Base-by-base conservation (phyloP, 768 basidiomycete genomes). In the Pleurotus citrinopileatus region DNA sequence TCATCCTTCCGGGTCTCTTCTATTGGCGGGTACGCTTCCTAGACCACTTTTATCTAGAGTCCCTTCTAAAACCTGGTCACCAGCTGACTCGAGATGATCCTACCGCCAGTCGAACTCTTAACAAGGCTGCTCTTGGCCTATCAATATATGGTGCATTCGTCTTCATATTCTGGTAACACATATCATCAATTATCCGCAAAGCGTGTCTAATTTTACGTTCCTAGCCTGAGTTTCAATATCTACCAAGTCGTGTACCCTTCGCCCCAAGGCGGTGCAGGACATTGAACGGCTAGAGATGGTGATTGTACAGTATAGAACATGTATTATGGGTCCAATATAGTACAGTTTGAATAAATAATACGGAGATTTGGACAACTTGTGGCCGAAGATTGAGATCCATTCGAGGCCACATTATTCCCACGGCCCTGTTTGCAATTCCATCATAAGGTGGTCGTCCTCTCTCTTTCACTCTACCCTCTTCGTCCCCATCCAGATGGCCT, bases 1-100 rank as follows among this genome's bases (percentile, higher is more conserved):
- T 98, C 72, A 97, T 98, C 63, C 79, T 97, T 29, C 95, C 94
- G 0, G 94, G 93, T 1, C 71, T 94, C 46, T 89, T 97, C 65
- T 97, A 91, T 73, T 98, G 92, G 87, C 87, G 91, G 87, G 90
- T 88, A 10, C 28, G 8, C 42, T 17, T 28, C 25, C 22, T 22
- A 6, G 3, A n/a, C 17, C 6, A 28, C 42, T 17, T 8, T 26
- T 22, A 36, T 13, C 23, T 15, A 17, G 2, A 47, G 25, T 8
- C 5, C 15, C 44, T 10, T 2, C 42, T 61, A 56, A 58, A 44
- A 43, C 46, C 34, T 45, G 26, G 52, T 44, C 10, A 53, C 46
- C 61, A 91, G 84, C 75, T 96, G 59, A 86, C 89, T 56, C 83
- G 84, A 56, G 69, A 82, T 47, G 87, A 93, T 62, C 72, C 75